Evolutionary conservation across 345 rosid genomes (phyloP).

Genomic region (Eucalyptus sideroxylon): DNA sequence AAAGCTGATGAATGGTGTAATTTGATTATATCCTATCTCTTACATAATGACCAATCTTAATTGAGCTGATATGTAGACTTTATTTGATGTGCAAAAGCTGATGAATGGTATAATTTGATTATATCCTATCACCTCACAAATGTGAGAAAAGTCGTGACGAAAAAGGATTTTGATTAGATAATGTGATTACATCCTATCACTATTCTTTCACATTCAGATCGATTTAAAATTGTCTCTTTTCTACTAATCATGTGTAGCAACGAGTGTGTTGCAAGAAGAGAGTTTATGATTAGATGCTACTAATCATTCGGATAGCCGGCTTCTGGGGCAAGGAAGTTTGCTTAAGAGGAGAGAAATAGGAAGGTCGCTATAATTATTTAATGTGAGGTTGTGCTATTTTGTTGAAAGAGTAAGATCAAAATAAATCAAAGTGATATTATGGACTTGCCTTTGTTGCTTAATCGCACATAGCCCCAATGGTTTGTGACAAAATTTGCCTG

Average conservation of each 20-base stretch:
- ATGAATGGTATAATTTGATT: background rate
- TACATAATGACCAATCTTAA: background rate
- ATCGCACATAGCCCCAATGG: background rate
- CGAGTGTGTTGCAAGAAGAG: background rate
- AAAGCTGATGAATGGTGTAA: too few species aligned
- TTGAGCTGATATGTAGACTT: background rate
- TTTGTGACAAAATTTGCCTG: background rate
- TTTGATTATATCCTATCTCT: background rate
- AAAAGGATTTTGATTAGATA: too few species aligned
- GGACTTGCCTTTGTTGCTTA: background rate
- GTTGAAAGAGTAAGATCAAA: background rate
- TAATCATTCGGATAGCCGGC: background rate
- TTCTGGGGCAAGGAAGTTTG: background rate
- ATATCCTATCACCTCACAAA: background rate
- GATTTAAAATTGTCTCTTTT: background rate
- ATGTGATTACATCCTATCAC: too few species aligned
- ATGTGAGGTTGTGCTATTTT: background rate
- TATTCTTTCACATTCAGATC: background rate
- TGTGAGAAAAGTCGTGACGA: accelerated
- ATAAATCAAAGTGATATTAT: background rate
- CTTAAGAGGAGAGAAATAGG: background rate
- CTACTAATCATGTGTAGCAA: background rate
- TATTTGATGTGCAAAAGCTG: too few species aligned
- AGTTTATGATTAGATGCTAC: background rate
- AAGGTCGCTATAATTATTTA: background rate